Evolutionary conservation across 495 filamentous ascomycete species (phyloP), one percentile per base, ranked within the genome.

Genomic region (Aspergillus hancockii): DNA sequence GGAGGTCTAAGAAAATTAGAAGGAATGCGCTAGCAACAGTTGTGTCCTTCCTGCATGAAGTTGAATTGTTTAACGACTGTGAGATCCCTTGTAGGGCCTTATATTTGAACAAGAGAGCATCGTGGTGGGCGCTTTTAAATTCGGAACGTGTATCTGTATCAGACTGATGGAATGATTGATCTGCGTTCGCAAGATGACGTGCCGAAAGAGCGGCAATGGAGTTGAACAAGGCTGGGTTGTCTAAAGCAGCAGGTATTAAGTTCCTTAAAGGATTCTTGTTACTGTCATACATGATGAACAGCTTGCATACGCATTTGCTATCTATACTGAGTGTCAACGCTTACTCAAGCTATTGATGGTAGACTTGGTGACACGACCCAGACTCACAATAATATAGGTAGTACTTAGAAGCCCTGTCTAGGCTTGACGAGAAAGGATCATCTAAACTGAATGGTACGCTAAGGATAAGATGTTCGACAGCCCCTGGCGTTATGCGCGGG

Each of bases 1-100:
- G 74, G 7, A 86, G 72, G 60, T 84, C 77, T 22, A 86, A 72
- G 43, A 85, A 83, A 57, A 86, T 75, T 38, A 86, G 75, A 57
- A 85, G 81, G 28, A 85, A 77, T 2, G 82, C 76, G 23, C 79
- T 79, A 6, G 80, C 78, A 38, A 82, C 71, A 31, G 74, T 77
- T 7, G 69, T 69, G 54, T 76, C 77, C 3, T 63, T 62, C 58
- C 22, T 74, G 56, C 5, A 70, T 54, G 28, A 59, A 9, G 16
- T 64, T 56, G 54, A 30, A 53, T 65, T 59, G 7, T 38, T 30
- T 18, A 67, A 75, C 49, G 75, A 72, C 0, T 52, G 57, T 3
- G 72, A 72, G 0, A 85, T 63, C 9, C 74, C 71, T 22, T 72
- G 64, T 40, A 85, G 80, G 21, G 83, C 81, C 40, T 72, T 71